Evolutionary conservation across 2,329 filamentous ascomycete genomes (phyloP).

Genomic region (Colletotrichum tamarilloi): DNA sequence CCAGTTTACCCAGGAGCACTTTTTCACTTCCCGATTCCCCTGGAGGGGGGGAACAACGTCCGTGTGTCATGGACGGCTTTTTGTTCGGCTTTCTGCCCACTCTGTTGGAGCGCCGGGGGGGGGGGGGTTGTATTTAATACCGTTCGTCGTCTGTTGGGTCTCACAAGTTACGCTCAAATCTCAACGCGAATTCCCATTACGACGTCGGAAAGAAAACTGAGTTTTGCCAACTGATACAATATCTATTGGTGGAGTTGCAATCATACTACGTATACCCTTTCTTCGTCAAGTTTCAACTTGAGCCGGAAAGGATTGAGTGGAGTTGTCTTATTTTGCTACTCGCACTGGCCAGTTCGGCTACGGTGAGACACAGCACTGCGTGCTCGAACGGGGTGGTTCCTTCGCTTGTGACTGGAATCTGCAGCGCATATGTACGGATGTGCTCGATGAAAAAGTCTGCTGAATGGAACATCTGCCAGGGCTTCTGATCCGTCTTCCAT

Average conservation of each 20-base stretch:
- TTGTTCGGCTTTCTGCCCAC: conserved; percentile 13
- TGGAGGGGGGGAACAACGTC: conserved; percentile 1
- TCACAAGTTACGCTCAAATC: background rate
- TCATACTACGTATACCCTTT: conserved; percentile 7
- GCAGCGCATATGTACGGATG: background rate
- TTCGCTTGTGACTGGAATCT: background rate
- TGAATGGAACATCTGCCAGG: background rate
- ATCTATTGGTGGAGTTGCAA: background rate
- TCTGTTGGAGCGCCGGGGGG: background rate
- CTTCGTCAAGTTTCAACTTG: conserved; percentile 23
- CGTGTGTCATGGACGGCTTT: background rate
- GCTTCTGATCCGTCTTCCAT: background rate
- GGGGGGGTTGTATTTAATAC: background rate
- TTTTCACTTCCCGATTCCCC: background rate
- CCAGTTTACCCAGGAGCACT: background rate
- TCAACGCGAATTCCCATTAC: background rate
- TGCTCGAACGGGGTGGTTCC: background rate
- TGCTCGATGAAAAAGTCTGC: background rate
- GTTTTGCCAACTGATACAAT: background rate
- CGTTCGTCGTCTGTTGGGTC: background rate
- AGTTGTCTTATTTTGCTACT: conserved; percentile 1
- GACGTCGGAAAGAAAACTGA: background rate
- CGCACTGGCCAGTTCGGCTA: background rate
- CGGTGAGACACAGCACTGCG: background rate
- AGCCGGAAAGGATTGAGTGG: conserved; percentile 14